Base-by-base conservation (phyloP, 805 yeast species). In the Saccharomycopsis synnaedendra region DNA sequence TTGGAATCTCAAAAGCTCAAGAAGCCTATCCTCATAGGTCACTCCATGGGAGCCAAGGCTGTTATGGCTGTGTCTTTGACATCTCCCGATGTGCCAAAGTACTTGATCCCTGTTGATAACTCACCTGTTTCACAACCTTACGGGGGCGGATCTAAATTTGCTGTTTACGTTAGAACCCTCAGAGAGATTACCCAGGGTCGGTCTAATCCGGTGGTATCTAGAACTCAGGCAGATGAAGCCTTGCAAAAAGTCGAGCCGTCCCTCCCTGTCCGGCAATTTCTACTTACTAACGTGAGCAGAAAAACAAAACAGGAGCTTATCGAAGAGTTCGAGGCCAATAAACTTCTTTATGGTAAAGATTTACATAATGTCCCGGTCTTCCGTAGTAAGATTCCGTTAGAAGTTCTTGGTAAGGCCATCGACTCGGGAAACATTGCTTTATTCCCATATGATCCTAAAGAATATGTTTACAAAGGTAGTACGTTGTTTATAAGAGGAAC, bases 11-110 rank as follows among this genome's bases (percentile, higher is more conserved):
- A 71, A 5, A 55, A 29, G 46, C 33, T 33, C 2, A 10, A 8
- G 32, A 60, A 53, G 48, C 82, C 85, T 0, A 75, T 84, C n/a
- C 50, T 84, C 19, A 65, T 84, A 11, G 94, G 94, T 0, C 93
- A 84, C 60, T 82, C 90, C 0, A 82, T 85, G 93, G 98, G 98
- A 5, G 98, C 95, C 4, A 89, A 90, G 58, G 75, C 90, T 0
- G 96, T 82, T 4, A 89, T 90, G 97, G 88, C 93, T 0, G 68
- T 84, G 4, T 81, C 86, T 0, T 66, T 93, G 49, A 68, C 87
- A 44, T 68, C 74, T 28, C 90, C 89, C 0, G 73, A 75, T 0
- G 55, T 80, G 7, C 78, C 80, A 4, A 68, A 75, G 9, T 70
- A 79, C 65, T 57, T 88, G 42, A 75, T 89, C 3, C 68, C 87